Base-by-base conservation (phyloP, 2,329 filamentous ascomycete genomes). In the Ascochyta pisi region DNA sequence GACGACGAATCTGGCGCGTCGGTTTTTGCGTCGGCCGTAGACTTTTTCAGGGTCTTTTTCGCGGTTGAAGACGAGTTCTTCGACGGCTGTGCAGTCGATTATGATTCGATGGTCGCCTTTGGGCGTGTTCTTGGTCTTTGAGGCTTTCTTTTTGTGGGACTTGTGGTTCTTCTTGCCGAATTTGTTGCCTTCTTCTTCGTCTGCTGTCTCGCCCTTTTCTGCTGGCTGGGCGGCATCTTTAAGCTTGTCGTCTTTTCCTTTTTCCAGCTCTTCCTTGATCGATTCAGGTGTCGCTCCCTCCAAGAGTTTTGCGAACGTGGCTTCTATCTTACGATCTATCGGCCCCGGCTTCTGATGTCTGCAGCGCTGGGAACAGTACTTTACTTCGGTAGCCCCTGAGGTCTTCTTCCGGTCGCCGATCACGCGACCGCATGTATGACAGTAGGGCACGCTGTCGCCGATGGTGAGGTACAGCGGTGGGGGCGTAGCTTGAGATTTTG, bases 291-390 rank as follows among this genome's bases (percentile, higher is more conserved):
- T 64, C 16, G 50, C 67, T 34, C 62, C 78, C 24, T 77, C 72
- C 3, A 81, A 66, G 1, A 79, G 58, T 3, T 71, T 70, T 1
- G 79, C 76, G 50, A 86, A 84, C 0, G 76, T 76, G 7, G 67
- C 70, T 67, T 86, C 84, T 39, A 87, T 84, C 52, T 79, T 78
- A 2, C 78, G 76, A 62, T 86, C 84, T 13, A 79, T 57, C 7
- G 75, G 75, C 0, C 79, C 76, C 0, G 81, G 82, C 63, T 85
- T 86, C 34, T 77, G 77, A 31, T 76, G 77, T 19, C 83, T 77
- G 61, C 84, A 87, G 34, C 81, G 75, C 41, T 79, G 75, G 0
- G 84, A 87, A 73, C 85, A 87, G 74, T 86, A 87, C 58, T 84
- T 86, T 29, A 79, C 69, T 38, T 71, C 64, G 24, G 70, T 63